Evolutionary conservation across 1,139 yeast species (phyloP), one percentile per base, ranked within the genome.

Genomic region (Candida glucosophila): DNA sequence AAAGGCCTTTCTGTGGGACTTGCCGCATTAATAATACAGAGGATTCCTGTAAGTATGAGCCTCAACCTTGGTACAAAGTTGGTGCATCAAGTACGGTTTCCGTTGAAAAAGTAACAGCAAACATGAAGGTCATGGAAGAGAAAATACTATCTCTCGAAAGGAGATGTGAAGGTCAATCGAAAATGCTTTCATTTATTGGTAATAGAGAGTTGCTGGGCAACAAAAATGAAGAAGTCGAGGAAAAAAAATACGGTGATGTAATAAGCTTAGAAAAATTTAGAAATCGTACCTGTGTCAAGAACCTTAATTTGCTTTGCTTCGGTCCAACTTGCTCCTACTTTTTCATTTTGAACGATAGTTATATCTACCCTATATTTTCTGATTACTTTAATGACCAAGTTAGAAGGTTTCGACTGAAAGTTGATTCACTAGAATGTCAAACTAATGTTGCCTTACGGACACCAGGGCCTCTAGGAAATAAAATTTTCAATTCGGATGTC

Each of bases 311-410:
- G 27, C 24, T 58, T 11, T 68, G 59, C 36, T 55, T 54, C 22
- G 68, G 69, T 3, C 48, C 65, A 3, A 60, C 69, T 0, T 50
- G 63, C 18, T 54, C 44, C 32, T 43, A 58, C 43, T 50, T 68
- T 0, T 36, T 53, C 12, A 38, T 51, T 3, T 35, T 46, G n/a
- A 52, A 52, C 22, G 70, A 64, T 26, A 14, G 17, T 12, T 24
- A 26, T 15, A 15, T 35, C 11, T 7, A 19, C 5, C 22, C 17
- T 13, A 21, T 29, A 13, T 28, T 35, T 14, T 17, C 19, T 9
- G 30, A 22, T n/a, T 29, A 30, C 24, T 17, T 22, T 5, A 20
- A 22, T 18, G 23, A 22, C 4, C 31, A 28, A 14, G 20, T 19
- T 16, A 13, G 15, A 14, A 23, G 12, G 7, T 28, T 18, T 19